Base-by-base conservation (phyloP, 2,329 filamentous ascomycete species). In the Trichoderma sp. region DNA sequence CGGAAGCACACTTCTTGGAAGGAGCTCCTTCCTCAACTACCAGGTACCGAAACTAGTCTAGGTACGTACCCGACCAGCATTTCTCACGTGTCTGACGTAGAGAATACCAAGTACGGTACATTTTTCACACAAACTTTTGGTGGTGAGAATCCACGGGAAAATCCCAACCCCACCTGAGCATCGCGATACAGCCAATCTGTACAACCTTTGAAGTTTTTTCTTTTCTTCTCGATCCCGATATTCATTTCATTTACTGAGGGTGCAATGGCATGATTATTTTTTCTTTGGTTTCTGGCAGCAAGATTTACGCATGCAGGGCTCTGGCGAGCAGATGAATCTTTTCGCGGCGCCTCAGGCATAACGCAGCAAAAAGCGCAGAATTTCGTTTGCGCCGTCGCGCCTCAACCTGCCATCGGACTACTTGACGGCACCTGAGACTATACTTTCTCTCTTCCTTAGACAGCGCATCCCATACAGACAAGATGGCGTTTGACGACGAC, bases 401-500 rank as follows among this genome's bases (percentile, higher is more conserved):
- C 12, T 15, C 15, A 12, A n/a, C 47, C 55, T 58, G 26, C 26
- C n/a, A 6, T 20, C 9, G 0, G 23, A 28, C 28, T 36, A 30
- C 13, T 43, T 30, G 39, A 6, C 67, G 15, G 11, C 28, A 30
- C 20, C 13, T 30, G 30, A 50, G 67, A 4, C 28, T 13, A 3
- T 8, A 3, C 5, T 43, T 32, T 23, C 32, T 26, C 23, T 11
- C n/a, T n/a, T 28, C 23, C 30, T 57, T 13, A 1, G 17, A 50
- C 7, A 20, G 23, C 39, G 11, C 26, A 43, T 2, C 43, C n/a
- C 28, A 62, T 17, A 68, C 53, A 34, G 28, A 20, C 17, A 53
- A 53, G 17, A 84, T 84, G 83, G 75, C 82, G 5, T 83, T 84
- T 73, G 81, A 85, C 74, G 83, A 85, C 74, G 83, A 85, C 72